Base-by-base conservation (phyloP, 2,329 filamentous ascomycete genomes). In the Diaporthe longicolla region DNA sequence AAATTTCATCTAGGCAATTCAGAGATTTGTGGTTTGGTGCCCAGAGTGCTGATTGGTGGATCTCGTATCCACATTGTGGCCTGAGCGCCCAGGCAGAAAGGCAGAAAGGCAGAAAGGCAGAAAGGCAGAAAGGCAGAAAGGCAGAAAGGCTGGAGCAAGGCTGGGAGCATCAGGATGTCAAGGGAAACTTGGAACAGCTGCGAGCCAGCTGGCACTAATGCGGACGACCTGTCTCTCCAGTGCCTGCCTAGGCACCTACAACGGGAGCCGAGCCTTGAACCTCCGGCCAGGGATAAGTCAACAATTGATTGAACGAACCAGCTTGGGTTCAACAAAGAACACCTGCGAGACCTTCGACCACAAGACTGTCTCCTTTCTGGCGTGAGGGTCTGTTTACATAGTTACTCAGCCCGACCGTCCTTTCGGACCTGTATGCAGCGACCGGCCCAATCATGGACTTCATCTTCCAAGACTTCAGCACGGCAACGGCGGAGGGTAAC, bases 381-480 rank as follows among this genome's bases (percentile, higher is more conserved):
- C 29, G 32, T 68, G 35, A 37, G 11, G 11, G 21, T 29, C 24
- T 13, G 13, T 40, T 40, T 63, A 21, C 37, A 29, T 29, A 63
- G 40, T 43, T 19, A 17, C 40, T 24, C 29, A 26, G n/a, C 40
- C 17, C 7, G 19, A 4, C 24, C n/a, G 43, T 17, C 10, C 48
- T 35, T 17, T 24, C 10, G 8, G 29, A 40, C 1, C 48, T 54
- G 63, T n/a, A n/a, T 17, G 29, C 63, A 54, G 63, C 48, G 19
- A 55, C 10, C 29, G n/a, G 63, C 45, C 71, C 75, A 32, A 83
- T 77, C 71, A 95, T 97, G 95, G 91, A 95, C 80, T 85, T 87
- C 70, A 85, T 97, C 69, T 93, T 97, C 79, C 85, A 87, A 55
- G 91, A 94, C 74, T 97, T 98, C 82, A 90, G 89, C 72, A 85